Evolutionary conservation across 169 alveolate genomes (phyloP).

Genomic region (Eimeria necatrix): DNA sequence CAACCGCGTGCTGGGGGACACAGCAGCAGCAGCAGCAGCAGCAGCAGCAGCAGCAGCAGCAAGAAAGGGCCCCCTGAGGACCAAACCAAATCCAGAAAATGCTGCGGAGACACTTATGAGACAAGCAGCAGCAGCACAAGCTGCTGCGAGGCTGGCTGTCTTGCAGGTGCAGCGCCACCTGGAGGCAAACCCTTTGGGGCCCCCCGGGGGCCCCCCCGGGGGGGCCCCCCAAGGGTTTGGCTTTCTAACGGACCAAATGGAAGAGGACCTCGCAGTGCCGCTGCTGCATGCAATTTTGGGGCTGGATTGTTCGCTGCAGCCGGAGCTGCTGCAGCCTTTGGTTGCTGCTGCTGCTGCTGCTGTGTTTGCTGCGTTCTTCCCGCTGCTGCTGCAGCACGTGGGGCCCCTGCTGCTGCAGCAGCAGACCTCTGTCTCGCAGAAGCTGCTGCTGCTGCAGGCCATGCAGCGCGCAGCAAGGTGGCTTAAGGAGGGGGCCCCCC

Average conservation of each 20-base stretch:
- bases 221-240: neutral
- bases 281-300: conserved; percentile 19
- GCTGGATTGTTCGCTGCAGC: conserved; percentile 32
- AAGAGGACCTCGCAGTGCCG: neutral
- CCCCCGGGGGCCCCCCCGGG: neutral
- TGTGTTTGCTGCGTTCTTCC: neutral
- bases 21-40: neutral
- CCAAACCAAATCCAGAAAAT: neutral
- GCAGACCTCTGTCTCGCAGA: conserved; percentile 7
- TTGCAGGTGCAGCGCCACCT: neutral
- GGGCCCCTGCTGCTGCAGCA: conserved; percentile 3
- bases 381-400: conserved; percentile 30
- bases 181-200: conserved; percentile 25
- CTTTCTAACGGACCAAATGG: neutral
- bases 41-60: conserved; percentile 49
- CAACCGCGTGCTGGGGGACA: neutral
- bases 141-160: neutral
- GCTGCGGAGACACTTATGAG: neutral
- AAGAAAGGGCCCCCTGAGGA: neutral
- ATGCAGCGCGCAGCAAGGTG: neutral
- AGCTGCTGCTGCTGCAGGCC: conserved; percentile 50
- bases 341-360: conserved; percentile 52
- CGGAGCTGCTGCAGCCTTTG: neutral
- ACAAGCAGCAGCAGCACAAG: conserved; percentile 40
- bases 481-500: conserved; percentile 29